phyloP scores from a whole-genome alignment of 2,329 filamentous ascomycete genomes.

The Chrysosporium queenslandicum region DNA sequence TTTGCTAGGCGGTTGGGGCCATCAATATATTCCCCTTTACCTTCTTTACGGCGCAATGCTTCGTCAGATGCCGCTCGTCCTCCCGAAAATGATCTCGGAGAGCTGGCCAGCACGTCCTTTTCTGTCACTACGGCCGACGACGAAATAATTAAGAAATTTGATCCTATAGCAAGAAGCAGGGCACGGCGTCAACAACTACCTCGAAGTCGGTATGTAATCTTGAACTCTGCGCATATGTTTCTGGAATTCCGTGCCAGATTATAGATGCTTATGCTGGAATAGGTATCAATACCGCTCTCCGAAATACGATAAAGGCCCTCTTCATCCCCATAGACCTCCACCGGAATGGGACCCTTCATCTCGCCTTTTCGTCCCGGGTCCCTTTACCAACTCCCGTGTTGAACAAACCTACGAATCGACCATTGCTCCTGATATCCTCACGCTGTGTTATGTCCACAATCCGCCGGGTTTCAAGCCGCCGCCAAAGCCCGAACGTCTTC shows the following conservation, averaged over 20 bases:
- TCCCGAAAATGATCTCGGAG: constrained; percentile 38
- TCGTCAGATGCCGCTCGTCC: constrained; percentile 32
- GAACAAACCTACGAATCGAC: constrained; percentile 85
- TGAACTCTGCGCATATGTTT: constrained; percentile 11
- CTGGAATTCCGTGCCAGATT: background rate
- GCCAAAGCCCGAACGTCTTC: constrained; percentile 55
- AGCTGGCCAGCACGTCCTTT: constrained; percentile 32
- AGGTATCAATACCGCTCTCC: constrained; percentile 83
- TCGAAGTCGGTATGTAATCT: constrained; percentile 42
- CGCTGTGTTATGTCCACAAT: constrained; percentile 75
- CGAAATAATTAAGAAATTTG: constrained; percentile 37
- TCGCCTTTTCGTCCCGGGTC: constrained; percentile 78
- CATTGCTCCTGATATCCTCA: constrained; percentile 76
- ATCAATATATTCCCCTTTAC: constrained; percentile 24
- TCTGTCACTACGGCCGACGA: constrained; percentile 20
- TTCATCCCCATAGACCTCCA: constrained; percentile 89
- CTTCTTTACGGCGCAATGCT: constrained; percentile 38
- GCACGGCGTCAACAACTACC: constrained; percentile 39
- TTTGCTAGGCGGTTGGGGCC: constrained; percentile 29
- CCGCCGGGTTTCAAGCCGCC: constrained; percentile 62
- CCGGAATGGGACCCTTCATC: constrained; percentile 75
- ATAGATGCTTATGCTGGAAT: constrained; percentile 42
- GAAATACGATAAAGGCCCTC: constrained; percentile 85
- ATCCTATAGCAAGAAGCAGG: constrained; percentile 41
- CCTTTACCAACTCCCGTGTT: constrained; percentile 77